Conservation (phyloP, 371 early-diverging fungal species). For the Mucor mucedo region DNA sequence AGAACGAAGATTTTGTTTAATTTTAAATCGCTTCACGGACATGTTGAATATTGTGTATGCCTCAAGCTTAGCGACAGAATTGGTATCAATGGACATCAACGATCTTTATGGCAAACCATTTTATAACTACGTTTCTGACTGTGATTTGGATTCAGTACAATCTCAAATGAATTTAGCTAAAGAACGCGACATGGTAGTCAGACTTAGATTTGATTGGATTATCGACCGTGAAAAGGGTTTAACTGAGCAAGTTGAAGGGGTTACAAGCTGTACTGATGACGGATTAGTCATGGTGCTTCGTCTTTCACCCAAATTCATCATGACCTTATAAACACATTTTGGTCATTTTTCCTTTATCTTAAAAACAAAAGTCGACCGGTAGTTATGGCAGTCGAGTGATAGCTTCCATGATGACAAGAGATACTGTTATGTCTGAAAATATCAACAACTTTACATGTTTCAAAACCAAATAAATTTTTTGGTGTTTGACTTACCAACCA, state of each 20-base stretch:
- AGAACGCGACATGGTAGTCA: conserved; percentile 31
- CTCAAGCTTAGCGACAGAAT: conserved; percentile 22
- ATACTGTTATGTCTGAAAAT: no score
- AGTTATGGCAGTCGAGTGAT: no score
- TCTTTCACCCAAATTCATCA: conserved; percentile 10
- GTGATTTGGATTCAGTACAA: conserved; percentile 25
- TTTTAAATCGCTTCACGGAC: conserved; percentile 46
- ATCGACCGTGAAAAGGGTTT: conserved; percentile 22
- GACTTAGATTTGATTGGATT: conserved; percentile 48
- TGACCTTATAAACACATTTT: no score
- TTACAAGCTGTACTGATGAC: conserved; percentile 52
- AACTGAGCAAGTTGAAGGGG: conserved; percentile 34
- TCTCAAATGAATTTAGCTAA: conserved; percentile 36
- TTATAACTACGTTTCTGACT: conserved; percentile 29
- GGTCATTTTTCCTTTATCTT: no score
- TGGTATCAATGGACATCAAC: conserved; percentile 18
- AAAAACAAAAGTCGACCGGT: no score
- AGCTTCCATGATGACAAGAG: no score
- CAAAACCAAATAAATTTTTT: no score
- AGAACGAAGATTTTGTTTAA: conserved; percentile 39
- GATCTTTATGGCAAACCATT: conserved; percentile 29
- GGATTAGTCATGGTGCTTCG: conserved; percentile 29
- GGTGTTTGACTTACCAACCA: no score
- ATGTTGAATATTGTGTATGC: conserved; percentile 33
- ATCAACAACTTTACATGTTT: not conserved